Evolutionary conservation across 129 eudicot genomes (phyloP).

Genomic region (Sambucus nigra): DNA sequence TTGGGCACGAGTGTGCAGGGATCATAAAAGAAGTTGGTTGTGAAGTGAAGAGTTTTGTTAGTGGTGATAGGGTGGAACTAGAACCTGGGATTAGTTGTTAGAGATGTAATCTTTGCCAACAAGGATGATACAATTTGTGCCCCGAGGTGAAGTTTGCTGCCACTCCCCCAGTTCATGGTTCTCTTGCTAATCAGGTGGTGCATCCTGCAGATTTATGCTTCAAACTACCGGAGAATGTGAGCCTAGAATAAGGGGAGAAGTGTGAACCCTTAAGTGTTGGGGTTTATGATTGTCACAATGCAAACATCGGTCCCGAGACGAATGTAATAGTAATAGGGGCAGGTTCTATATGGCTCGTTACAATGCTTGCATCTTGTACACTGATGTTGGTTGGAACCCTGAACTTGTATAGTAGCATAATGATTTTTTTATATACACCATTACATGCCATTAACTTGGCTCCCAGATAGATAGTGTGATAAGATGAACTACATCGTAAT

Average conservation of each 20-base stretch:
- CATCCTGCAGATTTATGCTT: conserved; percentile 70
- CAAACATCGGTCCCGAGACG: conserved; percentile 53
- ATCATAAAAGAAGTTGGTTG: conserved; percentile 57
- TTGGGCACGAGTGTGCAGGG: conserved; percentile 72
- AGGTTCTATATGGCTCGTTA: conserved; percentile 62
- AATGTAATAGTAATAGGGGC: conserved; percentile 58
- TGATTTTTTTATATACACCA: too few relatives aligned
- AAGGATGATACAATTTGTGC: conserved; percentile 63
- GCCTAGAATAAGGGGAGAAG: conserved; percentile 75
- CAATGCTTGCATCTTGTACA: conserved; percentile 69
- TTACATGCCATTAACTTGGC: too few relatives aligned
- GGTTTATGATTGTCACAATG: conserved; percentile 65
- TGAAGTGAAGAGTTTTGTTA: conserved; percentile 37
- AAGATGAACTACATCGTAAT: too few relatives aligned
- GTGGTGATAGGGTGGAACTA: conserved; percentile 59
- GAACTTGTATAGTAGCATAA: too few relatives aligned
- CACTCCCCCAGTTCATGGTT: conserved; percentile 61
- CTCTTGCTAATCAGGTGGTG: conserved; percentile 69
- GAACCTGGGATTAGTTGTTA: conserved; percentile 71
- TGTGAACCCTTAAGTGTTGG: conserved; percentile 74
- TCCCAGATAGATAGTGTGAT: too few relatives aligned
- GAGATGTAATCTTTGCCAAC: conserved; percentile 46
- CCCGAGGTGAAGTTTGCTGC: conserved; percentile 69
- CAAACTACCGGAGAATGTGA: conserved; percentile 53
- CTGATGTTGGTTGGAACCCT: too few relatives aligned